These are phyloP conservation scores for Colletotrichum acutatum DNA, from an alignment of 2,329 filamentous ascomycete species.

Conservation along the genomic window DNA sequence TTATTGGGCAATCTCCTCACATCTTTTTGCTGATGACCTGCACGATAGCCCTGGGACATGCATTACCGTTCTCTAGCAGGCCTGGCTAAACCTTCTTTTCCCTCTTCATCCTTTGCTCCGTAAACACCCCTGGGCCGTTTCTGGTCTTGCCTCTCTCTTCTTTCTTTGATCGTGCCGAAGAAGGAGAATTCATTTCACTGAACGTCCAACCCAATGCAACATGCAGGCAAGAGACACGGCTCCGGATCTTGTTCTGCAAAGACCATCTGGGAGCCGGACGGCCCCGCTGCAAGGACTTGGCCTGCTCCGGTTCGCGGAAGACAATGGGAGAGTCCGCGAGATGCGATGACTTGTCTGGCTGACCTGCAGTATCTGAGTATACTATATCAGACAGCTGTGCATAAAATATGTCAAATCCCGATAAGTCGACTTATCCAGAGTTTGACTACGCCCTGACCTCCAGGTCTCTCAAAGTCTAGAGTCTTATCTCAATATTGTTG, in stretches of 20 bases:
- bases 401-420: slow-evolving; percentile 26
- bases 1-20: slow-evolving; percentile 25
- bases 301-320: slow-evolving; percentile 30
- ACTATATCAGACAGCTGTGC: not conserved
- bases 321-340: slow-evolving; percentile 31
- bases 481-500: not conserved
- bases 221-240: slow-evolving; percentile 9
- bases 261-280: slow-evolving; percentile 4
- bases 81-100: slow-evolving; percentile 19
- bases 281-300: slow-evolving; percentile 17
- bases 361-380: not conserved
- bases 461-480: too few species aligned
- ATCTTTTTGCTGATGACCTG: not conserved
- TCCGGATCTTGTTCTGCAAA: slow-evolving; percentile 18
- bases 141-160: not conserved
- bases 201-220: slow-evolving; percentile 8
- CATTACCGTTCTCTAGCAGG: slow-evolving; percentile 15
- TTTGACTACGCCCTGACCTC: slow-evolving; percentile 13
- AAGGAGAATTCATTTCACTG: not conserved
- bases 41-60: slow-evolving; percentile 16
- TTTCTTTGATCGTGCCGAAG: not conserved
- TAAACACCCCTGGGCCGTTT: not conserved
- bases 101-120: not conserved
- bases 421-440: slow-evolving; percentile 14
- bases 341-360: slow-evolving; percentile 35